phyloP scores from a whole-genome alignment of 2,329 filamentous ascomycete species.

The Sporothrix variecibatus region DNA sequence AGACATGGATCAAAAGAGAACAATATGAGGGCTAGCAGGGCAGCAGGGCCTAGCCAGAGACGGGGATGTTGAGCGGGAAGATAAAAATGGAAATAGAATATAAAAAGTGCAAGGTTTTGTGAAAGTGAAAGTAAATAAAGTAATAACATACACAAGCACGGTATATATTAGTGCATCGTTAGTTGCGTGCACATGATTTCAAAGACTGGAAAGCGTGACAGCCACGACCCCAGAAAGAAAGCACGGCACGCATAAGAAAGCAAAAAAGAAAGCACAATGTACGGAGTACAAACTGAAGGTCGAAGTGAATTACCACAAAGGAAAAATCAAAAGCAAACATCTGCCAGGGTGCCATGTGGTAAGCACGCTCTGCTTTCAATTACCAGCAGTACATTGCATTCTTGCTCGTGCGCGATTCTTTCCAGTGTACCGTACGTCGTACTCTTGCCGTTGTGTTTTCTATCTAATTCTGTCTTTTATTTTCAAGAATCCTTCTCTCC shows the following conservation, averaged over 20 bases:
- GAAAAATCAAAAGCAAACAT: background rate
- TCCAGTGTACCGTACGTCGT: background rate
- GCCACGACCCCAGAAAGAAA: background rate
- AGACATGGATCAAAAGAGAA: background rate
- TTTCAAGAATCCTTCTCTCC: background rate
- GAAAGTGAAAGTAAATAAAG: background rate
- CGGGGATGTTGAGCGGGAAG: background rate
- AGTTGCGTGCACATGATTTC: background rate
- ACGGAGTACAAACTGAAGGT: too few species aligned
- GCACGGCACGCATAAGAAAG: background rate
- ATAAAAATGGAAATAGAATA: conserved; percentile 6
- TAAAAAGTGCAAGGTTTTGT: background rate
- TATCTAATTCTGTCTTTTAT: background rate
- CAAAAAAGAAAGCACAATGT: background rate
- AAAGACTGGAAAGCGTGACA: background rate
- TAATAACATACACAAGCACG: background rate
- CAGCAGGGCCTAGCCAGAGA: background rate
- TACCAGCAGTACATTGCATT: background rate
- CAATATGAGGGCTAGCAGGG: background rate
- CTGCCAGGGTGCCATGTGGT: conserved; percentile 12
- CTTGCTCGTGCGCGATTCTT: background rate
- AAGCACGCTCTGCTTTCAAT: background rate
- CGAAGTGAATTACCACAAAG: background rate
- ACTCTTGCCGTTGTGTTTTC: background rate
- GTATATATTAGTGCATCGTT: background rate